phyloP scores from a whole-genome alignment of 2,329 filamentous ascomycete genomes.

The Talaromyces rugulosus region DNA sequence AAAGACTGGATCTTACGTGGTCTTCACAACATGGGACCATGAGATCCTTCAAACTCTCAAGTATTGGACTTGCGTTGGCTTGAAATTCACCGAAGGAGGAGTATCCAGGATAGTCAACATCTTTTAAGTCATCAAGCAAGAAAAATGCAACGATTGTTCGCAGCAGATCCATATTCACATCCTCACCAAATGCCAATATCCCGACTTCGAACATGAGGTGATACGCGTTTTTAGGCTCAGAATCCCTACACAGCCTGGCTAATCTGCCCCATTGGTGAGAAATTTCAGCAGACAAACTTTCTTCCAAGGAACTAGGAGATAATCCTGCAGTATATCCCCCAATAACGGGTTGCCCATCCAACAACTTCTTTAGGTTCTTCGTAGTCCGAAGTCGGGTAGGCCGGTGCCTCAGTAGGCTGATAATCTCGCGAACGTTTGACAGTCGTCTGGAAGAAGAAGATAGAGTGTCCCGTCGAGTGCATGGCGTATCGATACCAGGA shows the following conservation, averaged over 20 bases:
- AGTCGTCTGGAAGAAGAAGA: not conserved
- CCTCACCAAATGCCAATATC: conserved; percentile 39
- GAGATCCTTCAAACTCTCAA: not conserved
- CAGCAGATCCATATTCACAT: conserved; percentile 39
- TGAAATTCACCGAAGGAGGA: not conserved
- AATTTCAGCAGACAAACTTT: conserved; percentile 37
- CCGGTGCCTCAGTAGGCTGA: not conserved
- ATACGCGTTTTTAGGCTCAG: conserved; percentile 13
- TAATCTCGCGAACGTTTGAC: conserved; percentile 1
- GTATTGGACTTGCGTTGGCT: not conserved
- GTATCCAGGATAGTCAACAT: not conserved
- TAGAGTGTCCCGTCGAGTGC: not conserved
- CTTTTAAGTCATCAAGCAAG: conserved; percentile 23
- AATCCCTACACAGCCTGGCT: conserved; percentile 32
- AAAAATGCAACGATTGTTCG: conserved; percentile 44
- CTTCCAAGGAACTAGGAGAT: conserved; percentile 31
- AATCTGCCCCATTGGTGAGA: conserved; percentile 43
- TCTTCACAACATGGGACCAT: conserved; percentile 1
- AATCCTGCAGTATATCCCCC: conserved; percentile 36
- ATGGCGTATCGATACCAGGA: not conserved
- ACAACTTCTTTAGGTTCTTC: conserved; percentile 18
- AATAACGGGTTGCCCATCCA: conserved; percentile 34
- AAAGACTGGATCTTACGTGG: conserved; percentile 25
- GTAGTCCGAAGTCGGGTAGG: conserved; percentile 6
- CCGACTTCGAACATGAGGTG: conserved; percentile 46